Base-by-base conservation (phyloP, 1,284 basidiomycete species). In the Puccinia novopanici region DNA sequence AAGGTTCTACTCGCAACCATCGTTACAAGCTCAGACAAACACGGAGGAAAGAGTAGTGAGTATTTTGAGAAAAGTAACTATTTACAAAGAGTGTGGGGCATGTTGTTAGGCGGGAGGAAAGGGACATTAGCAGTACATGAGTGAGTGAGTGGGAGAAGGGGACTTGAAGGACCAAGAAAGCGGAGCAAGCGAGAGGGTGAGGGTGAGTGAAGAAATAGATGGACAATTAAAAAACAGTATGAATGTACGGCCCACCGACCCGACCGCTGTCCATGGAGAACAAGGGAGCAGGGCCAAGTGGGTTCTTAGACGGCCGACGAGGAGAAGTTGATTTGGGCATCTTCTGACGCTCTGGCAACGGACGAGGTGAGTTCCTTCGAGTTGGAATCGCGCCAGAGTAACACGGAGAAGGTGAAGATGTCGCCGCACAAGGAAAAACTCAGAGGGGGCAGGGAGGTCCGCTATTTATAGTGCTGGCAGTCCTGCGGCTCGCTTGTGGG, bases 201-300 rank as follows among this genome's bases (percentile, higher is more conserved):
- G n/a, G n/a, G n/a, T n/a, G n/a, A n/a, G n/a, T n/a, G n/a, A n/a
- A n/a, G n/a, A n/a, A n/a, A n/a, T n/a, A n/a, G n/a, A n/a, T n/a
- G n/a, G n/a, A n/a, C n/a, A n/a, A n/a, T n/a, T n/a, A n/a, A n/a
- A n/a, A n/a, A n/a, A n/a, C n/a, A n/a, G n/a, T n/a, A n/a, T n/a
- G 67, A n/a, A 70, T 70, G 67, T 70, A 70, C 67, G 67, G 42
- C 37, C 67, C 67, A 70, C 67, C 67, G 67, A 70, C 67, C 67
- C 67, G 67, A 70, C 67, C 67, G 50, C 48, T n/a, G 42, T 9
- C 50, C 67, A 70, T 22, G 12, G 34, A 13, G 17, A 48, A 63
- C n/a, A n/a, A n/a, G 30, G 67, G 45, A 50, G 22, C 50, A 4
- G 10, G 45, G 67, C 50, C 67, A 70, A 27, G 9, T n/a, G 67